These are phyloP conservation scores for Fragaria ananassa DNA, from an alignment of 306 rosid species.

Conservation along the genomic window DNA sequence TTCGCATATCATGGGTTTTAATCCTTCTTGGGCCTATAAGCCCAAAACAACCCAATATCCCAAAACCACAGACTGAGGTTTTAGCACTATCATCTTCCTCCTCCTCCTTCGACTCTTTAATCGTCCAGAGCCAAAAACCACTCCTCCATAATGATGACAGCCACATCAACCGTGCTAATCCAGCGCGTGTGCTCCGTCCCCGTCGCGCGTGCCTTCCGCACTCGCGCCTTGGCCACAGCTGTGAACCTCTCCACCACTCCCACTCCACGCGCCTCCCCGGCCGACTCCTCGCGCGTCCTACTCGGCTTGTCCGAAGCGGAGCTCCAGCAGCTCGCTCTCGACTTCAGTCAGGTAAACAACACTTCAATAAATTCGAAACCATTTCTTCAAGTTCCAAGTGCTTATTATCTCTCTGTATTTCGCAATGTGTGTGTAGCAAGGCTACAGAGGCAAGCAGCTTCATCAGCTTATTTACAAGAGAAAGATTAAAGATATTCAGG, in stretches of 20 bases:
- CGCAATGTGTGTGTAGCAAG: slow-evolving; percentile 36
- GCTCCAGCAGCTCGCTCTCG: slow-evolving; percentile 71
- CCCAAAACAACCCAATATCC: not conserved
- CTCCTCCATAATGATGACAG: slow-evolving; percentile 28
- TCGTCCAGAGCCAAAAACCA: not conserved
- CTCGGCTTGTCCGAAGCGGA: slow-evolving; percentile 82
- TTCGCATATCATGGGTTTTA: too few species aligned
- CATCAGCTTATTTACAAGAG: slow-evolving; percentile 85
- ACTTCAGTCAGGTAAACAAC: slow-evolving; percentile 62
- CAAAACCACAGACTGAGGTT: slow-evolving; percentile 34
- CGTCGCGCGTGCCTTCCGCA: slow-evolving; percentile 51
- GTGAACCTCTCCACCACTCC: slow-evolving; percentile 30
- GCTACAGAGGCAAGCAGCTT: slow-evolving; percentile 85
- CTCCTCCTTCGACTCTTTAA: not conserved
- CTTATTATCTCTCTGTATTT: not conserved
- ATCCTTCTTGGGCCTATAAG: not conserved
- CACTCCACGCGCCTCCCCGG: slow-evolving; percentile 24
- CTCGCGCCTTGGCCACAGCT: slow-evolving; percentile 29
- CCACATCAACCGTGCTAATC: slow-evolving; percentile 55
- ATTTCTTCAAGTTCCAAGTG: not conserved
- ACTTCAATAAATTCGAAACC: not conserved
- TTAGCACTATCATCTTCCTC: not conserved
- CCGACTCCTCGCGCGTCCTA: slow-evolving; percentile 48
- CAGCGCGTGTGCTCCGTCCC: slow-evolving; percentile 62
- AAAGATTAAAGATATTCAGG: slow-evolving; percentile 72